Base-by-base conservation (phyloP, 2,329 filamentous ascomycete genomes). In the Pestalotiopsis sp. region DNA sequence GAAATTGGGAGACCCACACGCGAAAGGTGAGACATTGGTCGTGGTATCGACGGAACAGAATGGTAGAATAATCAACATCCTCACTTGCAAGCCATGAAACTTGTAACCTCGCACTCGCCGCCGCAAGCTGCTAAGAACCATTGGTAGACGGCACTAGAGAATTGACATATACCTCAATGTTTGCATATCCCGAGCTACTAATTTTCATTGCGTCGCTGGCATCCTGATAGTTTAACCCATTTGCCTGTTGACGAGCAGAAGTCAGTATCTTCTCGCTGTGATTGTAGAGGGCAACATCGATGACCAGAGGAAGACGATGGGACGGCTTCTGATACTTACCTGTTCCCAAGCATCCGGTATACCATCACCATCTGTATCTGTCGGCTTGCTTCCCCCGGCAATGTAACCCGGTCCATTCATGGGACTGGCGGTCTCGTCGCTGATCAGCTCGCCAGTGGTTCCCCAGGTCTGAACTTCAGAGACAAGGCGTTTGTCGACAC, bases 161-260 rank as follows among this genome's bases (percentile, higher is more conserved):
- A 70, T 87, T 86, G 20, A 85, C 81, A 75, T 85, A 86, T 65
- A 83, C 81, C 74, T 87, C 84, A 13, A 86, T 78, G 69, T 84
- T 85, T 4, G 79, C 76, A 68, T 84, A 85, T 5, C 83, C 82
- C 49, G 81, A 80, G 12, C 75, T 78, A 13, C 80, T 77, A 64
- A 82, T 81, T 69, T 73, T 72, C 80, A 84, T 83, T 4, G 79
- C 81, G 65, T 84, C 82, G 20, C 78, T 76, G 27, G 75, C 77
- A 49, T 83, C 78, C 5, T 79, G 78, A 5, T 79, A 76, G 67
- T 83, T 70, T 31, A 83, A 70, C 0, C 83, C 83, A 67, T 85
- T 81, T 9, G 80, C 78, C 41, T 45, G 2, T 36, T 36, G 31
- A 36, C 31, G 31, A 36, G 31, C 31, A 36, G 7, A 36, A 9